These are phyloP conservation scores for Trifolium subterraneum DNA, from an alignment of 306 rosid genomes.

Conservation along the genomic window DNA sequence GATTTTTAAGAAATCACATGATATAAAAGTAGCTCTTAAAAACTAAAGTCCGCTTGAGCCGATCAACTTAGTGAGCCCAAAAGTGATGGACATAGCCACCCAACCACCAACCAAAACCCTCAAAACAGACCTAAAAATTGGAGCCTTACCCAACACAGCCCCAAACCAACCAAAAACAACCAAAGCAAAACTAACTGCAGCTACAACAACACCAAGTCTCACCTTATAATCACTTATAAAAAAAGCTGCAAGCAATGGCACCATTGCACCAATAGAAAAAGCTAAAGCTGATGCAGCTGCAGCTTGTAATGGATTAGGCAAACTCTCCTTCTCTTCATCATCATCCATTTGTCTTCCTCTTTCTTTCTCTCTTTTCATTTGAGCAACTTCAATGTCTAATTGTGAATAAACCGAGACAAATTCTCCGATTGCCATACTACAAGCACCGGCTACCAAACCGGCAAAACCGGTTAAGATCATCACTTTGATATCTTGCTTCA, in stretches of 20 bases:
- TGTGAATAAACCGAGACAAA: slow-evolving; percentile 94
- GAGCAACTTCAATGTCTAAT: slow-evolving; percentile 80
- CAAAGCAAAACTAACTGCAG: slow-evolving; percentile 75
- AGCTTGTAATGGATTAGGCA: slow-evolving; percentile 90
- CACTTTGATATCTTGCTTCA: slow-evolving; percentile 73
- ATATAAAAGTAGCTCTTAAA: not conserved
- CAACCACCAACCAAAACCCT: slow-evolving; percentile 91
- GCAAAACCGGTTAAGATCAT: slow-evolving; percentile 93
- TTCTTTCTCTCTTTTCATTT: slow-evolving; percentile 62
- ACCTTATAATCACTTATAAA: slow-evolving; percentile 69
- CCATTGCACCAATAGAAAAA: slow-evolving; percentile 82
- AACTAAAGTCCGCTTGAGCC: slow-evolving; percentile 69
- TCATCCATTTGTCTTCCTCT: slow-evolving; percentile 25
- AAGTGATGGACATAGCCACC: slow-evolving; percentile 91
- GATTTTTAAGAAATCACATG: not conserved
- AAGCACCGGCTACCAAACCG: slow-evolving; percentile 85
- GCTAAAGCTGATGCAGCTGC: slow-evolving; percentile 90
- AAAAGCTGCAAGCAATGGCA: slow-evolving; percentile 84
- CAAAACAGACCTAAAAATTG: slow-evolving; percentile 49
- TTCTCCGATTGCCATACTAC: slow-evolving; percentile 98
- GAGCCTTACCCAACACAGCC: slow-evolving; percentile 72
- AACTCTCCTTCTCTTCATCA: slow-evolving; percentile 49
- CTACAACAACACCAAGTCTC: slow-evolving; percentile 65
- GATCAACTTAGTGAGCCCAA: slow-evolving; percentile 78
- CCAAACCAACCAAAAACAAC: slow-evolving; percentile 79